phyloP scores from a whole-genome alignment of 2,329 filamentous ascomycete genomes.

The Raffaelea deltoideospora region DNA sequence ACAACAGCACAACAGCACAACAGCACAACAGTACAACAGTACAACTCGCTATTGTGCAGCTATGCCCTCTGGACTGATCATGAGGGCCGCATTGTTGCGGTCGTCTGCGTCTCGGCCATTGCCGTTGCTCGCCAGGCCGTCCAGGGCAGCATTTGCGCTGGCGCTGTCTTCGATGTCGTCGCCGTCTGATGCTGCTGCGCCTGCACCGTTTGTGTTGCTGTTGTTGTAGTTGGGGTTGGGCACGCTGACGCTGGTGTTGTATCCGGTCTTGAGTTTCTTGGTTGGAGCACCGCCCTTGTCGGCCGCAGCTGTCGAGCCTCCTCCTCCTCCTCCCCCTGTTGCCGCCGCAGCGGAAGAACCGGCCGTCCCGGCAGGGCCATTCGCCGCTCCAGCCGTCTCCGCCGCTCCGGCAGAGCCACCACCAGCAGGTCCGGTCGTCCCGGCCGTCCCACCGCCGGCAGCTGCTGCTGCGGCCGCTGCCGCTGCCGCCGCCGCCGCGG shows the following conservation, averaged over 20 bases:
- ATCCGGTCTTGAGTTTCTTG: constrained; percentile 38
- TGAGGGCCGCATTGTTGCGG: too few relatives aligned
- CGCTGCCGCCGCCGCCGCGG: constrained; percentile 19
- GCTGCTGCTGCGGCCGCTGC: constrained; percentile 13
- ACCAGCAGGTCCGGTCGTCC: constrained; percentile 6
- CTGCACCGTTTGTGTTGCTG: constrained; percentile 19
- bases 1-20: too few relatives aligned
- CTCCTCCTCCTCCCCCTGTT: too few relatives aligned
- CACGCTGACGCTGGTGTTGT: constrained; percentile 4
- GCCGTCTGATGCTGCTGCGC: not conserved
- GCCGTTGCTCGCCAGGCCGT: too few relatives aligned
- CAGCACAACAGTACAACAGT: too few relatives aligned
- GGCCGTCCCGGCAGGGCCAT: not conserved
- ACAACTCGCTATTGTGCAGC: too few relatives aligned
- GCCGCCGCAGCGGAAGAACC: not conserved
- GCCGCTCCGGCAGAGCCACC: not conserved
- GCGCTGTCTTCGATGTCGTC: constrained; percentile 9
- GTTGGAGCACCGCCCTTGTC: constrained; percentile 23
- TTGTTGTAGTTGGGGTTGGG: constrained; percentile 7
- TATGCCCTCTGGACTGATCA: too few relatives aligned
- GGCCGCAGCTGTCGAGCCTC: not conserved
- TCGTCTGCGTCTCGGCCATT: too few relatives aligned
- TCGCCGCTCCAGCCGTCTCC: not conserved
- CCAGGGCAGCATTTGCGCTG: constrained; percentile 16
- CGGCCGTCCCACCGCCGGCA: constrained; percentile 13